Evolutionary conservation across 2,329 filamentous ascomycete species (phyloP).

Genomic region (Colletotrichum caudatum): DNA sequence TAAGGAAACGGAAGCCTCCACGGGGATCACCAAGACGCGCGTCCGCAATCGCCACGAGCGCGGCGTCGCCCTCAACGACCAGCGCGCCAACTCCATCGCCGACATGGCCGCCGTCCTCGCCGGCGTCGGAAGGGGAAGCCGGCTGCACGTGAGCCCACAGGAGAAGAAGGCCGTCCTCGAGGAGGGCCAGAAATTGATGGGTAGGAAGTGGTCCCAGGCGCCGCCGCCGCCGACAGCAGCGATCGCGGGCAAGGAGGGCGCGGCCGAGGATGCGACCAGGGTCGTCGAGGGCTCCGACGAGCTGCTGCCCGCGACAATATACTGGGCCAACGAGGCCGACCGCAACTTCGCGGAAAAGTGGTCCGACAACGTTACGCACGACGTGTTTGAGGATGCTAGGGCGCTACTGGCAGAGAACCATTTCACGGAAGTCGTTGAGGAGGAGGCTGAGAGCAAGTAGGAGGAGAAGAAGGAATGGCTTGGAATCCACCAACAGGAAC

Average conservation of each 20-base stretch:
- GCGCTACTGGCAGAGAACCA: slow-evolving; percentile 11
- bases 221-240: background rate
- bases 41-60: slow-evolving; percentile 58
- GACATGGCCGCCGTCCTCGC: slow-evolving; percentile 71
- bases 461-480: background rate
- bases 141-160: slow-evolving; percentile 50
- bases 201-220: slow-evolving; percentile 36
- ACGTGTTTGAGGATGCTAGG: slow-evolving; percentile 48
- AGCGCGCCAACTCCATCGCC: slow-evolving; percentile 71
- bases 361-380: slow-evolving; percentile 67
- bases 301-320: slow-evolving; percentile 60
- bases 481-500: slow-evolving; percentile 39
- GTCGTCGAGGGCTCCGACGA: slow-evolving; percentile 25
- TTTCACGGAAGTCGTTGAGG: slow-evolving; percentile 14
- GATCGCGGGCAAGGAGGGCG: slow-evolving; percentile 8
- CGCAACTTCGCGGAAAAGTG: slow-evolving; percentile 61
- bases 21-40: slow-evolving; percentile 49
- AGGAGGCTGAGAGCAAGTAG: slow-evolving; percentile 15
- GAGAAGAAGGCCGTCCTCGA: slow-evolving; percentile 33
- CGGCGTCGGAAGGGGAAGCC: slow-evolving; percentile 65
- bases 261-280: slow-evolving; percentile 40
- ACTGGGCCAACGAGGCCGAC: slow-evolving; percentile 64
- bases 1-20: background rate
- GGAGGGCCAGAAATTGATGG: slow-evolving; percentile 23
- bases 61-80: slow-evolving; percentile 67